Conservation (phyloP, 352 stramenopile genomes). For the Phytophthora quininea region DNA sequence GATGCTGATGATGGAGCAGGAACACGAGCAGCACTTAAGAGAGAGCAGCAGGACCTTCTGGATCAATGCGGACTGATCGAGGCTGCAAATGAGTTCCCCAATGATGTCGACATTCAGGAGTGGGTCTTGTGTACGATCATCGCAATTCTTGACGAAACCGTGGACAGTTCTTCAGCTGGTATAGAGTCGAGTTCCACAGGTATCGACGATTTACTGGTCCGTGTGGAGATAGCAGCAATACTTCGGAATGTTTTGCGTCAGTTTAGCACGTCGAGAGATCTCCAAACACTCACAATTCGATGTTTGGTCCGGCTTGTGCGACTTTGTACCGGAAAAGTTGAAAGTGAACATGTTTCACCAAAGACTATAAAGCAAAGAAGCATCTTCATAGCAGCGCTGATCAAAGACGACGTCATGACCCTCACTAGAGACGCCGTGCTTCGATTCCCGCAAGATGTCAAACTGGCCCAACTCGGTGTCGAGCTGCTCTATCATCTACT, state of each 20-base stretch:
- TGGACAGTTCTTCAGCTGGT: not conserved
- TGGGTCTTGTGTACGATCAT: constrained; percentile 35
- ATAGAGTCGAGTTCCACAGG: constrained; percentile 1
- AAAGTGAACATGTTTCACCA: not conserved
- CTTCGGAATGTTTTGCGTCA: constrained; percentile 25
- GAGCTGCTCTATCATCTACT: constrained; percentile 35
- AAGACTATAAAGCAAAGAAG: not conserved
- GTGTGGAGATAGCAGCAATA: constrained; percentile 18
- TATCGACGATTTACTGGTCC: constrained; percentile 16
- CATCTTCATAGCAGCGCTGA: constrained; percentile 10
- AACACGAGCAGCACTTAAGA: constrained; percentile 23
- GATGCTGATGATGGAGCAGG: constrained; percentile 20
- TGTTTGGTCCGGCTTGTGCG: constrained; percentile 22
- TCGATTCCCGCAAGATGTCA: constrained; percentile 25
- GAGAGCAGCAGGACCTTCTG: constrained; percentile 29
- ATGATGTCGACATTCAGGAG: constrained; percentile 37
- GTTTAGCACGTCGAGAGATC: constrained; percentile 22
- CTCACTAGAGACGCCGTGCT: constrained; percentile 24
- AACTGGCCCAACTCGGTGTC: constrained; percentile 26
- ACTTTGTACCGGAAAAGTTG: constrained; percentile 12
- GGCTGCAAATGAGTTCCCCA: constrained; percentile 35
- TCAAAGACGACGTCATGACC: constrained; percentile 27
- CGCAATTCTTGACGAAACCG: constrained; percentile 23
- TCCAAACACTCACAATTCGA: constrained; percentile 24
- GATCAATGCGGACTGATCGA: constrained; percentile 41